A percentile compares a stretch with the other conserved stretches of the same genome.
These are phyloP conservation scores for Diplotaxis tenuifolia DNA, from an alignment of 345 rosid species.

Conservation along the genomic window DNA sequence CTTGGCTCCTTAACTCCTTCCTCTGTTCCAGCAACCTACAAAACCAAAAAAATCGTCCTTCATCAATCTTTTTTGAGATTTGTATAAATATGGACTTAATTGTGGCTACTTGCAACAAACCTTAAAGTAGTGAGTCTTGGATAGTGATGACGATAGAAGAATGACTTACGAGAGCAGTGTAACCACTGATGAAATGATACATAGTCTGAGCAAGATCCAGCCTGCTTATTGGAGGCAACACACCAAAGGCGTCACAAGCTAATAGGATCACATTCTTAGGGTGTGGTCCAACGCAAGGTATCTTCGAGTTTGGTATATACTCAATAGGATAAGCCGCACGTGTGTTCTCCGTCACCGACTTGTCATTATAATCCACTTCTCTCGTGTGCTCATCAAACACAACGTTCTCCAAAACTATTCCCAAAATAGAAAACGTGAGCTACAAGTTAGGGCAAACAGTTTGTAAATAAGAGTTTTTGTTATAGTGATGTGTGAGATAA, in stretches of 20 bases:
- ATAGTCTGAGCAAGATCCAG: constrained; percentile 84
- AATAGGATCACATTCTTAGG: constrained; percentile 90
- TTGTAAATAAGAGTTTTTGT: neutral
- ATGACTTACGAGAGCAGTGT: constrained; percentile 83
- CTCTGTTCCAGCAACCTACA: constrained; percentile 91
- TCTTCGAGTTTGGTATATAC: constrained; percentile 81
- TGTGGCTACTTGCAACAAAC: too few relatives aligned
- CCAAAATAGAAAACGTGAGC: neutral
- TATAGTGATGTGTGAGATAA: neutral
- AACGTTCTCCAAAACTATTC: constrained; percentile 83
- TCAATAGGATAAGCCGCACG: constrained; percentile 96
- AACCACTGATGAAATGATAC: constrained; percentile 99
- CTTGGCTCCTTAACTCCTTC: constrained; percentile 93
- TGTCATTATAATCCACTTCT: constrained; percentile 81
- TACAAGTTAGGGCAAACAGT: neutral
- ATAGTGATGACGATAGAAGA: neutral
- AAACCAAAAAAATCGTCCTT: neutral
- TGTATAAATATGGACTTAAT: too few relatives aligned
- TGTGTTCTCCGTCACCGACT: constrained; percentile 93
- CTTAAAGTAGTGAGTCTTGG: too few relatives aligned
- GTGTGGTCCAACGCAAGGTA: constrained; percentile 90
- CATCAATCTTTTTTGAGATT: neutral
- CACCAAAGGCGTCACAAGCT: constrained; percentile 98
- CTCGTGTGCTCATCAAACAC: constrained; percentile 93
- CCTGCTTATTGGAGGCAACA: constrained; percentile 96